Evolutionary conservation across 2,329 filamentous ascomycete genomes (phyloP).

Genomic region (Aureobasidium sp.): DNA sequence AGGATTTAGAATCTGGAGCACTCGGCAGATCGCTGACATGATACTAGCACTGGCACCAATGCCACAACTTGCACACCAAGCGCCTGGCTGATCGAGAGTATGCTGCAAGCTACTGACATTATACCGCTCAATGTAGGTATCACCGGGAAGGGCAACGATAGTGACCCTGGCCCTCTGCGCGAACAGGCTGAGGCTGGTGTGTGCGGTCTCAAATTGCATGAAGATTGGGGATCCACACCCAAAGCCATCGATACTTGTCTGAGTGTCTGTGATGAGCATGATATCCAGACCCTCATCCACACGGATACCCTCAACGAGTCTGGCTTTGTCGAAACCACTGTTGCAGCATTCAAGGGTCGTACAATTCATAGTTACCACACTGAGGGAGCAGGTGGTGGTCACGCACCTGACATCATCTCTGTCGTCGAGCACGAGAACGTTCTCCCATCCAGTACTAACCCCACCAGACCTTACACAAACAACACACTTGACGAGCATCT

Average conservation of each 20-base stretch:
- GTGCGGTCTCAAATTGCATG: conserved; percentile 87
- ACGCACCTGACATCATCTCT: conserved; percentile 91
- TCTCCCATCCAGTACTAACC: conserved; percentile 84
- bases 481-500: conserved; percentile 96
- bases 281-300: conserved; percentile 90
- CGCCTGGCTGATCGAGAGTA: conserved; percentile 72
- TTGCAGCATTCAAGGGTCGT: conserved; percentile 75
- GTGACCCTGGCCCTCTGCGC: conserved; percentile 59
- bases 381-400: conserved; percentile 88
- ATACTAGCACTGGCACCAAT: conserved; percentile 67
- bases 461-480: conserved; percentile 79
- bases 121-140: conserved; percentile 85
- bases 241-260: conserved; percentile 86
- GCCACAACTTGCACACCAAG: conserved; percentile 92
- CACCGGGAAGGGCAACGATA: conserved; percentile 90
- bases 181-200: conserved; percentile 80
- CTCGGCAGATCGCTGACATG: conserved; percentile 2
- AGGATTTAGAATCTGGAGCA: conserved; percentile 17
- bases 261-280: conserved; percentile 76
- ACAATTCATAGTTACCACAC: conserved; percentile 97
- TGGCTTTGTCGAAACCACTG: conserved; percentile 90
- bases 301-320: conserved; percentile 95
- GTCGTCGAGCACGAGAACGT: conserved; percentile 87
- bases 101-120: conserved; percentile 79
- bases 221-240: conserved; percentile 92